Evolutionary conservation across 495 filamentous ascomycete genomes (phyloP).

Genomic region (Penicillium coffeae): DNA sequence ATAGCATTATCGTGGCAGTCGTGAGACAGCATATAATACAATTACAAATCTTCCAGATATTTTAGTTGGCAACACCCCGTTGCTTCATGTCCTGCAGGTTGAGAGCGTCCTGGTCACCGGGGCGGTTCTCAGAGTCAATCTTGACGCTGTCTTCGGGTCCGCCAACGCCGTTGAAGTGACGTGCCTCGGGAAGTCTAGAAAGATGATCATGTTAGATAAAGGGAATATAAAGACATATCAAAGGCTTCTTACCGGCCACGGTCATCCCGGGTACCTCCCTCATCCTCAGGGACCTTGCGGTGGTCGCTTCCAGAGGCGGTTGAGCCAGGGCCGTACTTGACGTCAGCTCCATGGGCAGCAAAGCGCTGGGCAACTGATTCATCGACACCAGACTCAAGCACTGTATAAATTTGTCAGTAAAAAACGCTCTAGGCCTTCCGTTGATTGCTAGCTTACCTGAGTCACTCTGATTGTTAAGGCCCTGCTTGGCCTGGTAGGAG

Average conservation of each 20-base stretch:
- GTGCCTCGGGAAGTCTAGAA: constrained; percentile 38
- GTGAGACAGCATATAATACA: constrained; percentile 1
- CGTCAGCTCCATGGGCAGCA: constrained; percentile 28
- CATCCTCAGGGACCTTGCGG: constrained; percentile 46
- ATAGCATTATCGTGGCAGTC: background rate
- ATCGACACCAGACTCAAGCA: constrained; percentile 52
- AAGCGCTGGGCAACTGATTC: constrained; percentile 43
- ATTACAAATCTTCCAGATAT: background rate
- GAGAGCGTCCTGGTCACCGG: constrained; percentile 43
- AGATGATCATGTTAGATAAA: background rate
- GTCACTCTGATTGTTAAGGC: constrained; percentile 38
- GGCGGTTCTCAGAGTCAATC: constrained; percentile 28
- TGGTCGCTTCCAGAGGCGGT: constrained; percentile 48
- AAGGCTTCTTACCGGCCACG: constrained; percentile 37
- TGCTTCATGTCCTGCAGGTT: constrained; percentile 28
- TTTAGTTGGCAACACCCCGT: constrained; percentile 19
- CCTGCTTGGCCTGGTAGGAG: constrained; percentile 48
- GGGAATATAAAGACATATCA: background rate
- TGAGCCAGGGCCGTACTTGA: constrained; percentile 46
- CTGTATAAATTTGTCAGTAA: constrained; percentile 19
- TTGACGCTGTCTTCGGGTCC: constrained; percentile 50
- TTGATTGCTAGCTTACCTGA: constrained; percentile 33
- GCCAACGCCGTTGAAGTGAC: constrained; percentile 48
- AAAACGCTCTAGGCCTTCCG: background rate
- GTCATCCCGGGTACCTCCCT: constrained; percentile 47